Base-by-base conservation (phyloP, 2,329 filamentous ascomycete species). In the Colletotrichum sojae region DNA sequence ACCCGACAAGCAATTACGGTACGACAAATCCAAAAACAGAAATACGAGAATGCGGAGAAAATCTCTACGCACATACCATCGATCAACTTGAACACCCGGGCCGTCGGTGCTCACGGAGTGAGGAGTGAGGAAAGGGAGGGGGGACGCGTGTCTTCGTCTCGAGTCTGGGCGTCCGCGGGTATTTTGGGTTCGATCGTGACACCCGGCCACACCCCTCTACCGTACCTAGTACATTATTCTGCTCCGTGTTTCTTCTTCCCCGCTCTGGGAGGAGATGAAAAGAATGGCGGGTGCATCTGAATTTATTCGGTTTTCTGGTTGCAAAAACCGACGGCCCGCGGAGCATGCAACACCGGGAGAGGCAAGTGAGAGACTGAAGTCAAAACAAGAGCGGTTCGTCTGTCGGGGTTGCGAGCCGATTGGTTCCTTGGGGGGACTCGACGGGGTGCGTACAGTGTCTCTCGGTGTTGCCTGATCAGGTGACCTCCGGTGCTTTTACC, bases 351-450 rank as follows among this genome's bases (percentile, higher is more conserved):
- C 46, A 18, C 18, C 22, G 22, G 5, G 46, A 49, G 20, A 20
- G 12, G 6, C n/a, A 5, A 25, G 25, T 46, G 36, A 45, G 40
- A 36, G 31, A 36, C 16, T 61, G 67, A 69, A 48, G 67, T 69
- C 63, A 48, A 69, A 67, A 67, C 67, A 69, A 68, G 67, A 46
- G 22, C 25, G 39, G 51, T 48, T 43, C 25, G n/a, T 54, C 36
- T 53, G 22, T 20, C 13, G 40, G n/a, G 43, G 18, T 31, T 10
- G 16, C 18, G 40, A 58, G 48, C 60, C 31, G 27, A 59, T 68
- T 65, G 60, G 60, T 18, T 16, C 3, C 5, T n/a, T n/a, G 40
- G 40, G 20, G 20, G 40, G 20, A 9, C 54, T 25, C 13, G 25
- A 18, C 40, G 27, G 13, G 36, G 13, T 5, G 45, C 45, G 18